Evolutionary conservation across 2,329 filamentous ascomycete species (phyloP), one percentile per base, ranked within the genome.

Genomic region (Sporothrix globosa): DNA sequence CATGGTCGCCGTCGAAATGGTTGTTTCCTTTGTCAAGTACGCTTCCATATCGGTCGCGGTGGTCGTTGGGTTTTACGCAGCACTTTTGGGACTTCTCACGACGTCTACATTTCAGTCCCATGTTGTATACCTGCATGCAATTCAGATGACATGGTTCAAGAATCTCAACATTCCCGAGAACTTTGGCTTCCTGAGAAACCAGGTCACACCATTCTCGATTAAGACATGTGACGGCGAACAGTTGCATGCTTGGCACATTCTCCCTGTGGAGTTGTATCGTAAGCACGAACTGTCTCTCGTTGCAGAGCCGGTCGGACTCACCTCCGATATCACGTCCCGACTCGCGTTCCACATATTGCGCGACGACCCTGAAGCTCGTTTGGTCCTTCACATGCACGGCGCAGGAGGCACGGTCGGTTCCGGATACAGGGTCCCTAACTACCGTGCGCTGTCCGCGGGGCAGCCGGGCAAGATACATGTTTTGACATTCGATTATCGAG

Each of bases 221-320:
- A 79, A 78, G 2, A 92, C 91, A 0, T 80, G 84, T 0, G 91
- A 93, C 77, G 85, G 87, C 48, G 88, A 91, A 76, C 86, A 81
- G 0, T 79, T 94, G 3, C 91, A 91, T 75, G 90, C 89, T 54
- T 94, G 91, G 91, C 91, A 93, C 77, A 83, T 94, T 54, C 80
- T 93, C n/a, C 91, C 91, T 0, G 78, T 91, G 1, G 86, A 87
- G 71, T 79, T 91, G 1, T 93, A 92, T 76, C 81, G 83, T 2
- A 80, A 86, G 4, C 82, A 92, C 75, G 87, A 91, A 75, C 77
- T 82, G 21, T 73, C 77, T 17, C 79, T 86, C 1, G 41, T 79
- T 4, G 70, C 75, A 13, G 82, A 87, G 71, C 76, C 81, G 10
- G 70, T 76, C 0, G 82, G 81, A 0, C 69, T 81, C 4, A 73